Conservation (phyloP, 352 stramenopile species). For the Phytophthora meadii region DNA sequence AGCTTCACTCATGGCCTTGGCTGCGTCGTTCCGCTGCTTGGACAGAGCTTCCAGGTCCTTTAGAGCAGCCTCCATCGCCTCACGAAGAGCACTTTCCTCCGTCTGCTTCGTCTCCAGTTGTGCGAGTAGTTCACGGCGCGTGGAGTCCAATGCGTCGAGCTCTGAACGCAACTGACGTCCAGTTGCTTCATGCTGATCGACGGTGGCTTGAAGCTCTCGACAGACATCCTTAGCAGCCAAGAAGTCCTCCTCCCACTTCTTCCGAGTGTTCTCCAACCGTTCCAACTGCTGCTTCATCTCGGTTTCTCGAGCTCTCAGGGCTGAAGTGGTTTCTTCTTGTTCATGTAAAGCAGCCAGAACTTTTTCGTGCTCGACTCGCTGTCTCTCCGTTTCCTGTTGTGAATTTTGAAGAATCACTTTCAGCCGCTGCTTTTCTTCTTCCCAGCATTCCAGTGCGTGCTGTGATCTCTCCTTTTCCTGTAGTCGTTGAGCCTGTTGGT, state of each 20-base stretch:
- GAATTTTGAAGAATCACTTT: constrained; percentile 43
- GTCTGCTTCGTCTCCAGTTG: constrained; percentile 54
- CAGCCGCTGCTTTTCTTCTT: constrained; percentile 55
- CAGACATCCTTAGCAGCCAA: constrained; percentile 60
- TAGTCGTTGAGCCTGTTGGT: constrained; percentile 51
- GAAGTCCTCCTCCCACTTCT: constrained; percentile 57
- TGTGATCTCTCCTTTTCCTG: constrained; percentile 44
- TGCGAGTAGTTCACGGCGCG: constrained; percentile 37
- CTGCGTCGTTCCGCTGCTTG: constrained; percentile 77
- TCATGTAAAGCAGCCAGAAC: constrained; percentile 33
- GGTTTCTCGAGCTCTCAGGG: constrained; percentile 43
- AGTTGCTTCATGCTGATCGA: constrained; percentile 49
- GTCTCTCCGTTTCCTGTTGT: constrained; percentile 37
- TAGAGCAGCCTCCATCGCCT: constrained; percentile 75
- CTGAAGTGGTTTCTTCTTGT: constrained; percentile 43
- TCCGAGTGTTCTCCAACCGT: constrained; percentile 34
- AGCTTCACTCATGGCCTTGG: constrained; percentile 85
- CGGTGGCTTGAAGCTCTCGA: constrained; percentile 48
- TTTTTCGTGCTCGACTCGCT: constrained; percentile 40
- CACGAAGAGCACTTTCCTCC: constrained; percentile 58
- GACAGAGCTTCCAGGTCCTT: constrained; percentile 69
- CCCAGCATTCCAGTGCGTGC: constrained; percentile 37
- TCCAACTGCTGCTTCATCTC: constrained; percentile 49
- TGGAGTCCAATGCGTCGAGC: constrained; percentile 36
- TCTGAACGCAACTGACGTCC: constrained; percentile 27